Evolutionary conservation across 768 basidiomycete species (phyloP), one percentile per base, ranked within the genome.

Genomic region (Pulveroboletus frians): DNA sequence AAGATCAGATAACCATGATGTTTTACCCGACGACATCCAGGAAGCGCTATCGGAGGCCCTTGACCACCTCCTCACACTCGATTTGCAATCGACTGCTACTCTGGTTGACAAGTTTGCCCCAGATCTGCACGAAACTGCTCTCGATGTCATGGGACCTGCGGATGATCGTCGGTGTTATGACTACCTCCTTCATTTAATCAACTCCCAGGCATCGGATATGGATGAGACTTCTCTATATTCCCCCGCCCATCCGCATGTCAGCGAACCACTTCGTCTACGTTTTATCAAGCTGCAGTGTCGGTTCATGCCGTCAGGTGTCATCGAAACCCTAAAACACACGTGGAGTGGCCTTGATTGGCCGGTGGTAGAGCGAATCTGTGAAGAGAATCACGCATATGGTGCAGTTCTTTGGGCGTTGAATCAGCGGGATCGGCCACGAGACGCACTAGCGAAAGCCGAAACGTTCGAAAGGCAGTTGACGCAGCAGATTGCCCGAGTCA

Each of bases 371-470:
- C 69, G 70, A 5, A 77, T 79, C 9, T 94, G 91, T 65, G 87
- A 93, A 66, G 65, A 73, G 2, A 73, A 76, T 17, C 73, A 73
- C 36, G 83, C 81, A 14, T 86, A 77, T 54, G 83, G 90, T 42
- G 90, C 88, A 9, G 83, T 87, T 20, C 69, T 97, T 5, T 97
- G 94, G 94, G 75, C 83, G 3, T 68, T 83, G 39, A 76, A 92
- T 56, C 75, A 76, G 59, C 74, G 72, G 37, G 87, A 85, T 2
- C 71, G 81, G 41, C 78, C 85, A 9, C 71, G 69, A 44, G 75
- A 73, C 17, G 88, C 93, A 11, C 74, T 97, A 29, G 61, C 69
- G 35, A 87, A 85, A 55, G 79, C 84, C 0, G 83, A 84, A 29
- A 61, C 49, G 0, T 88, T 80, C 59, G 79, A 81, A 51, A 74